Base-by-base conservation (phyloP, 2,329 filamentous ascomycete genomes). In the Lasiodiplodia theobromae region DNA sequence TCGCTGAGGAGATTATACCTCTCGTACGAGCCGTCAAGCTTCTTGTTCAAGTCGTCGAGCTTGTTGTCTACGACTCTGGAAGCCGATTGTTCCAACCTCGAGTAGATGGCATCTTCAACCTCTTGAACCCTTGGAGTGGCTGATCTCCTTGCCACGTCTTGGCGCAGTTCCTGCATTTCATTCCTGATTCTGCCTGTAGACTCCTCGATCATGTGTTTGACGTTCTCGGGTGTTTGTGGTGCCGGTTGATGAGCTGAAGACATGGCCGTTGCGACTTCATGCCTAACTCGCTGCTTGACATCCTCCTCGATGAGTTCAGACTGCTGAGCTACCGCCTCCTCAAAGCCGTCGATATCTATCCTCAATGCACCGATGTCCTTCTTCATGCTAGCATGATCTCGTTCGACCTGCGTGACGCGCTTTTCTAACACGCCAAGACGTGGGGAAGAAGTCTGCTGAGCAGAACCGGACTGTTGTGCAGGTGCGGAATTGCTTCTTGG, bases 231-330 rank as follows among this genome's bases (percentile, higher is more conserved):
- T 10, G 4, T 37, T 37, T 5, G 47, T 25, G 44, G 40, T 11
- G 31, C 38, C 14, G 58, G n/a, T 28, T 25, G 40, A 11, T 21
- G n/a, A 3, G 44, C 44, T 14, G 44, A 47, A 21, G 44, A n/a
- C n/a, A 47, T n/a, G n/a, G 44, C n/a, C n/a, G 2, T n/a, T 47
- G 44, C 58, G 16, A 51, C 58, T 14, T 49, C 40, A 10, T 34
- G 40, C 16, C 21, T 11, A 21, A 62, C 31, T 21, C 40, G 38
- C 12, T 14, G 11, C 18, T 21, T 18, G 2, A 64, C 6, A 21
- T 64, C 60, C 3, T 28, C 60, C 8, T 64, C 60, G 28, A 64
- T 38, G 28, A 51, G 31, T 40, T 52, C 31, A 21, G 60, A 37
- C 21, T 64, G 44, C n/a, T 52, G n/a, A 6, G 28, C 44, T 25